Base-by-base conservation (phyloP, 139 green algal species). In the Coelastrella sp. region DNA sequence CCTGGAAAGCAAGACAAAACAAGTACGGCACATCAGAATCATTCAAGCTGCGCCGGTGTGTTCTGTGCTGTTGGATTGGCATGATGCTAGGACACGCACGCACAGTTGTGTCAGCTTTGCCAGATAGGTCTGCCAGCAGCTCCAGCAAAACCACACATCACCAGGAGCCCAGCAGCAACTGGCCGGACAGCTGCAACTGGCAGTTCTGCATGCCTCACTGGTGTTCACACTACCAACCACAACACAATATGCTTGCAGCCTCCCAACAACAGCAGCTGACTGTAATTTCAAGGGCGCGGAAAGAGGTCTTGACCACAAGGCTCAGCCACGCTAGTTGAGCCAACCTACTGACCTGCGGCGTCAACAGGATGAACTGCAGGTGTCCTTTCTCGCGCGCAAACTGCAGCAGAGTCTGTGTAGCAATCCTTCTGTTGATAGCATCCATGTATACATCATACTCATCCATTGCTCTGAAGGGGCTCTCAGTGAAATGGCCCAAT, bases 341-440 rank as follows among this genome's bases (percentile, higher is more conserved):
- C 0, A 13, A 13, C 11, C 61, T 13, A 13, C 89, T 73, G 66
- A 94, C 94, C 93, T 97, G 95, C 5, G 97, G 97, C 58, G 96
- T 98, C 13, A 98, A 94, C 80, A 98, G 95, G 61, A 98, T 92
- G 90, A 96, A 97, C 92, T 98, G 97, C 85, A 94, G 92, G 32
- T 94, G 84, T 4, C 66, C 8, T n/a, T 95, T 78, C 23, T 96
- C 92, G 19, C 77, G 19, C 0, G 95, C 96, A 92, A 96, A 97
- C 85, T 96, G 83, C 59, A 98, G 92, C 5, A 98, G 93, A 66
- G 93, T 94, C 91, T 97, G 92, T 60, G 83, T 88, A 68, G 95
- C 95, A 3, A 95, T 83, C 64, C 92, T 91, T 10, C 95, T 90
- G 92, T 95, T 95, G 22, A 96, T 90, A 71, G 92, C 85, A 88